Conservation (phyloP, 805 yeast species). For the Pachysolen tannophilus region DNA sequence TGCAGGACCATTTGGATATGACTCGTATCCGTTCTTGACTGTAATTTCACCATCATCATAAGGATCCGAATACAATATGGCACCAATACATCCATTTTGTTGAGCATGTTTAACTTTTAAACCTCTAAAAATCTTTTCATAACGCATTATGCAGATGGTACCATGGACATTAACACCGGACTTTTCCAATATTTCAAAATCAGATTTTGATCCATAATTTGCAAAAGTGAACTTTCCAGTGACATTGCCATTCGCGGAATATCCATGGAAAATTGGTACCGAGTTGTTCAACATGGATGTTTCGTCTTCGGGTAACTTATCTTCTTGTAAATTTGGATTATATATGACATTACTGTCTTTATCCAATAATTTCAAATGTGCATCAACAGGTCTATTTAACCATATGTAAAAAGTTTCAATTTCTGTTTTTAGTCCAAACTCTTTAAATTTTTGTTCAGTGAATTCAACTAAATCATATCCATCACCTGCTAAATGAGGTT, state of each 20-base stretch:
- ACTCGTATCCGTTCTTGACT: slow-evolving; percentile 42
- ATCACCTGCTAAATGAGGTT: slow-evolving; percentile 40
- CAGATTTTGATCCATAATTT: slow-evolving; percentile 52
- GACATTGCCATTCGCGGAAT: slow-evolving; percentile 57
- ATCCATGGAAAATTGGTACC: slow-evolving; percentile 51
- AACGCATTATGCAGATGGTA: slow-evolving; percentile 54
- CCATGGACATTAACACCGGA: slow-evolving; percentile 37
- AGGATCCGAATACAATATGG: slow-evolving; percentile 48
- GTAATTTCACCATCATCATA: slow-evolving; percentile 54
- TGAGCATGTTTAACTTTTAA: slow-evolving; percentile 57
- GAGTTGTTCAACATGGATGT: slow-evolving; percentile 29
- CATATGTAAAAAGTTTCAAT: slow-evolving; percentile 51
- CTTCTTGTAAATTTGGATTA: slow-evolving; percentile 45
- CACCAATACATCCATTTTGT: slow-evolving; percentile 53
- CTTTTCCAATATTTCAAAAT: slow-evolving; percentile 35
- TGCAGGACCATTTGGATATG: slow-evolving; percentile 61
- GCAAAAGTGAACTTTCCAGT: slow-evolving; percentile 48
- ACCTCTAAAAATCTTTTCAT: slow-evolving; percentile 43
- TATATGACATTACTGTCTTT: slow-evolving; percentile 29
- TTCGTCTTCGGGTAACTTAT: slow-evolving; percentile 30
- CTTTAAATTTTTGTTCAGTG: slow-evolving; percentile 40
- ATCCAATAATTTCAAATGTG: slow-evolving; percentile 29
- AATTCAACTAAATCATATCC: slow-evolving; percentile 35
- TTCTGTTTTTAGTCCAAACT: slow-evolving; percentile 41
- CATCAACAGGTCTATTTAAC: slow-evolving; percentile 43